A percentile compares a stretch with the other conserved stretches of the same genome.
These are phyloP conservation scores for Theobroma grandiflorum DNA, from an alignment of 441 rosid genomes.

Conservation along the genomic window DNA sequence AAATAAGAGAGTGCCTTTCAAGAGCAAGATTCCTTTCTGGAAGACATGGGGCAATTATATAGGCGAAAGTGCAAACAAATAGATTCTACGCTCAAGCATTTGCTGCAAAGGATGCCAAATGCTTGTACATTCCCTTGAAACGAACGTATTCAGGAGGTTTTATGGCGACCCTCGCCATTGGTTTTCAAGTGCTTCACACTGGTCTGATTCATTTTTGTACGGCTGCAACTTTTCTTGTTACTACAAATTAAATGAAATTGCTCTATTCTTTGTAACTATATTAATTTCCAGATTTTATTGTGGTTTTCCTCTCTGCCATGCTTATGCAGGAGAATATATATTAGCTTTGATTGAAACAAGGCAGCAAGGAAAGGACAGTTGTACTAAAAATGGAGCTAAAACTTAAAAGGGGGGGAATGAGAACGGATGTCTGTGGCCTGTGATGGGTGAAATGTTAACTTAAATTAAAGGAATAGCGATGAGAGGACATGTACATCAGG, in stretches of 20 bases:
- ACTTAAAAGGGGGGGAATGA: not conserved
- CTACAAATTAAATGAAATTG: not conserved
- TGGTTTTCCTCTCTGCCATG: not conserved
- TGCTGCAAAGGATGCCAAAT: slow-evolving; percentile 3
- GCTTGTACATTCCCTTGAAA: not conserved
- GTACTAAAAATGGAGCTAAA: not conserved
- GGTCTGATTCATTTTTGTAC: not conserved
- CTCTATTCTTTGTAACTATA: not conserved
- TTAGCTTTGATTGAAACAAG: not conserved
- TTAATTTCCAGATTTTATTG: not conserved
- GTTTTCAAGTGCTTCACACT: slow-evolving; percentile 14
- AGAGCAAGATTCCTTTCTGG: slow-evolving; percentile 16
- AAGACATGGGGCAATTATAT: slow-evolving; percentile 1
- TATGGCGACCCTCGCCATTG: slow-evolving; percentile 4
- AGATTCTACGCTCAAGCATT: not conserved
- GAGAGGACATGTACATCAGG: not conserved
- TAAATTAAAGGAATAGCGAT: not conserved
- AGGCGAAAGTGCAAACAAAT: not conserved
- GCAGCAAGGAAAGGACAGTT: not conserved
- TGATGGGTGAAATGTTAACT: not conserved
- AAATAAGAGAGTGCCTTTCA: not conserved
- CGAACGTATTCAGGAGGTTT: not conserved
- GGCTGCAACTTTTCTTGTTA: not conserved
- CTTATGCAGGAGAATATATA: not conserved
- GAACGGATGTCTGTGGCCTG: not conserved